Evolutionary conservation across 192 early-diverging fungal genomes (phyloP), one percentile per base, ranked within the genome.

Genomic region (Backusella mclennaniae): DNA sequence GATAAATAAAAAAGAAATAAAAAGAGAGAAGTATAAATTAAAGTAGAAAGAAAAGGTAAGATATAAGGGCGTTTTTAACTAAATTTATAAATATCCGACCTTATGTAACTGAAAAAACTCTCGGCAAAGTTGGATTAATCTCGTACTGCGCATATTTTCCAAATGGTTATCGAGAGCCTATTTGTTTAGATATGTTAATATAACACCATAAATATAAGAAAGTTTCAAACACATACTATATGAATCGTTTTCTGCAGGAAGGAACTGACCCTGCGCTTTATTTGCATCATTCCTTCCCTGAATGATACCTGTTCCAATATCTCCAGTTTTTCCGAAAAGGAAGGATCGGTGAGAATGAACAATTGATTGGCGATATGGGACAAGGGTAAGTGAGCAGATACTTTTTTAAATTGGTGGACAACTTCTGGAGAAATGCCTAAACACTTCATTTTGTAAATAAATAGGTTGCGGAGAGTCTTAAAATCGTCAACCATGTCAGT

Each of bases 261-360:
- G 12, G 11, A 63, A 12, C 3, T 12, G 56, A 63, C 56, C n/a
- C 0, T 26, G 2, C 29, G 9, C 0, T 26, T 6, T 29, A 29
- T 63, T 63, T 63, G 3, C 56, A 63, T 63, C 6, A 94, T 84
- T 35, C 90, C 86, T 21, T 84, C 75, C 66, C 86, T 87, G 3
- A 87, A 44, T 39, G 92, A 87, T 11, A 69, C 69, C 11, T 82
- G 77, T 35, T 89, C 85, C 3, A 93, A 73, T 5, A 93, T 88
- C 21, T 82, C 75, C 23, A 94, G 77, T 71, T 93, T 94, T 71
- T 95, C 93, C 35, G 91, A 88, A 36, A 88, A 79, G 6, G 87
- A 85, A 1, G 89, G 77, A 59, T 93, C 92, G 71, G 93, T 89
- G 59, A 91, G 91, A 66, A 84, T 89, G 46, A 90, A 84, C 35